Conservation (phyloP, 768 basidiomycete genomes). For the Agaricus subrufescens region DNA sequence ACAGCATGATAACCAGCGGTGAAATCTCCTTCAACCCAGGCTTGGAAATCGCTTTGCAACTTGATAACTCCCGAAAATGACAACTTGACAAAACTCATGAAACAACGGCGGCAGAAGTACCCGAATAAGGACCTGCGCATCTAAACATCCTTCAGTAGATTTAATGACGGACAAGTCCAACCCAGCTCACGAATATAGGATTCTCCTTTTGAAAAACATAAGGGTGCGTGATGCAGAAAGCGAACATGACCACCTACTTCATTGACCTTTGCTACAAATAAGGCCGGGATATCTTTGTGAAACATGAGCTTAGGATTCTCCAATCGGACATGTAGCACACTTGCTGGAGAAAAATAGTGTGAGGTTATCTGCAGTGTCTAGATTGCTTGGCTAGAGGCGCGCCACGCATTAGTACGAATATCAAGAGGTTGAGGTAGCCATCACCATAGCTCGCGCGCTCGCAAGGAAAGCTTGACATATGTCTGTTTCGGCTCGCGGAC, state of each 20-base stretch:
- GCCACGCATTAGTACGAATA: not conserved
- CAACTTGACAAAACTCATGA: constrained; percentile 68
- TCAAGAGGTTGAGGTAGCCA: not conserved
- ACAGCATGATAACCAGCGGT: constrained; percentile 44
- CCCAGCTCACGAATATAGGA: constrained; percentile 18
- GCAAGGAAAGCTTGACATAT: constrained; percentile 41
- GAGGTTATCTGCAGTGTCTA: constrained; percentile 49
- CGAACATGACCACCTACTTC: constrained; percentile 2
- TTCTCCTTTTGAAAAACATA: constrained; percentile 14
- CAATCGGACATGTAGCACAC: constrained; percentile 8
- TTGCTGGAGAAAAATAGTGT: constrained; percentile 57
- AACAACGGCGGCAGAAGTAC: constrained; percentile 75
- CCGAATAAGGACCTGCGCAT: constrained; percentile 75
- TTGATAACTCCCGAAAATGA: constrained; percentile 69
- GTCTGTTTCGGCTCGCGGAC: constrained; percentile 38
- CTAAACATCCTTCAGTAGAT: constrained; percentile 28
- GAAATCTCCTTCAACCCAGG: constrained; percentile 52
- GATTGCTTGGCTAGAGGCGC: constrained; percentile 33
- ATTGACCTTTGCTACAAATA: constrained; percentile 50
- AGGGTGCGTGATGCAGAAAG: not conserved
- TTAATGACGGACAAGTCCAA: not conserved
- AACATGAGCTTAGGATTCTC: not conserved
- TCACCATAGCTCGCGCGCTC: constrained; percentile 36
- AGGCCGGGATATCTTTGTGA: constrained; percentile 42
- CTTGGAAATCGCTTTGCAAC: constrained; percentile 61